Conservation (phyloP, 331 rosid species). For the Cydonia oblonga region DNA sequence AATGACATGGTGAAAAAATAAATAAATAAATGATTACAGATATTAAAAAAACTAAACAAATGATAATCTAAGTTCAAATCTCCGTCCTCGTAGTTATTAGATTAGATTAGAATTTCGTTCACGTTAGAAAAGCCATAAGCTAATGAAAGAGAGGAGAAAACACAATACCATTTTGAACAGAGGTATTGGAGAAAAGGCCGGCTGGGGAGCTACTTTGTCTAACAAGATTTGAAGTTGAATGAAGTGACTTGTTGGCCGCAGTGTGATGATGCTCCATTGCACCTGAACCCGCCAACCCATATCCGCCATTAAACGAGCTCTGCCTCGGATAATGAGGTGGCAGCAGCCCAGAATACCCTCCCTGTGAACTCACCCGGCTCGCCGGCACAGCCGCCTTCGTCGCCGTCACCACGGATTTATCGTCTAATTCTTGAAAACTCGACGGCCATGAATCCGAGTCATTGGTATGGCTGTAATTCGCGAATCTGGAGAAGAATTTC, state of each 20-base stretch:
- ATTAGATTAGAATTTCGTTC: background rate
- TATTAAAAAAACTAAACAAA: too few species aligned
- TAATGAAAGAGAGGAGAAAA: background rate
- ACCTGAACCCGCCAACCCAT: conserved; percentile 37
- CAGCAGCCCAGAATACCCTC: conserved; percentile 33
- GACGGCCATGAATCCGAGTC: conserved; percentile 26
- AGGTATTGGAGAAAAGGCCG: conserved; percentile 43
- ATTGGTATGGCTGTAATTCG: conserved; percentile 7
- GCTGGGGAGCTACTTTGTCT: conserved; percentile 65
- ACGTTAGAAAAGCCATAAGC: background rate
- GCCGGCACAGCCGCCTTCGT: conserved; percentile 4
- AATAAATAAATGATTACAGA: background rate
- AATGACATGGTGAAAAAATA: background rate
- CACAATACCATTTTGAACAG: conserved; percentile 53
- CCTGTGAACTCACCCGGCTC: conserved; percentile 28
- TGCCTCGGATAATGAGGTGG: conserved; percentile 88
- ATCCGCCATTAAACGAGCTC: conserved; percentile 34
- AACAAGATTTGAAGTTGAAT: conserved; percentile 25
- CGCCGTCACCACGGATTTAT: conserved; percentile 16
- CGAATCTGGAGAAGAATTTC: conserved; percentile 38
- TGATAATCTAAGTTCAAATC: too few species aligned
- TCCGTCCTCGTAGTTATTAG: background rate
- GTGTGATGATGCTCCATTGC: conserved; percentile 24
- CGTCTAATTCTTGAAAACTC: conserved; percentile 29
- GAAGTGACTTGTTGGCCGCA: conserved; percentile 8